Evolutionary conservation across 1,284 basidiomycete species (phyloP).

Genomic region (Dichomitus squalens): DNA sequence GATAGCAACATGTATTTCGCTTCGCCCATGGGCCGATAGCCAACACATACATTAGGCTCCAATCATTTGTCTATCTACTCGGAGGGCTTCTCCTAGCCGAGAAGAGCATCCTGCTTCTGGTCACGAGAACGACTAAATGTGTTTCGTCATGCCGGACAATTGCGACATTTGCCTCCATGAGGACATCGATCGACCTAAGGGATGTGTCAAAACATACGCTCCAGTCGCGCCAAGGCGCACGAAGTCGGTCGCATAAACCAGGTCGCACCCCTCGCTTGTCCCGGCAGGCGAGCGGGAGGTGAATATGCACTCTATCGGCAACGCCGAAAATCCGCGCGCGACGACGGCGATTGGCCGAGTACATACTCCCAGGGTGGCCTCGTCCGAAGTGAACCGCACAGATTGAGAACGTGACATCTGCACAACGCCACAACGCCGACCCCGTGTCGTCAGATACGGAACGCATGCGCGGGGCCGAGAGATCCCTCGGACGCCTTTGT

Average conservation of each 20-base stretch:
- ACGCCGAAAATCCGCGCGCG: no score
- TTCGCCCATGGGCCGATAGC: not conserved
- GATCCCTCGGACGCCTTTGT: no score
- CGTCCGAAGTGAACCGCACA: not conserved
- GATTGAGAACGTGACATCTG: not conserved
- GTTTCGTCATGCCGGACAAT: conserved; percentile 4
- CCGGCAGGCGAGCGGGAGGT: no score
- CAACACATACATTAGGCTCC: not conserved
- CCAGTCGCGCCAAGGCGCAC: conserved; percentile 4
- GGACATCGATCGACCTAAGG: conserved; percentile 19
- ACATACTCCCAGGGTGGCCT: not conserved
- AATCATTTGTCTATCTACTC: conserved; percentile 6
- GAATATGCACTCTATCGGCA: no score
- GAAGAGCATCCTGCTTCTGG: not conserved
- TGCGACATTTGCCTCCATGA: conserved; percentile 16
- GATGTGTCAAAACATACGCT: not conserved
- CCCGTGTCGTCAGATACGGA: not conserved
- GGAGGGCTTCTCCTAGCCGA: conserved; percentile 2
- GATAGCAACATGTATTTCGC: not conserved
- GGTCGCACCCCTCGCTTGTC: not conserved
- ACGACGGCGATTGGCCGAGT: not conserved
- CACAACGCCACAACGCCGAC: not conserved
- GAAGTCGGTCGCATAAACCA: not conserved
- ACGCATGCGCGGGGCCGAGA: not conserved
- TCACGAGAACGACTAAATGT: conserved; percentile 11